Base-by-base conservation (phyloP, 306 rosid species). In the Astragalus glycyphyllos region DNA sequence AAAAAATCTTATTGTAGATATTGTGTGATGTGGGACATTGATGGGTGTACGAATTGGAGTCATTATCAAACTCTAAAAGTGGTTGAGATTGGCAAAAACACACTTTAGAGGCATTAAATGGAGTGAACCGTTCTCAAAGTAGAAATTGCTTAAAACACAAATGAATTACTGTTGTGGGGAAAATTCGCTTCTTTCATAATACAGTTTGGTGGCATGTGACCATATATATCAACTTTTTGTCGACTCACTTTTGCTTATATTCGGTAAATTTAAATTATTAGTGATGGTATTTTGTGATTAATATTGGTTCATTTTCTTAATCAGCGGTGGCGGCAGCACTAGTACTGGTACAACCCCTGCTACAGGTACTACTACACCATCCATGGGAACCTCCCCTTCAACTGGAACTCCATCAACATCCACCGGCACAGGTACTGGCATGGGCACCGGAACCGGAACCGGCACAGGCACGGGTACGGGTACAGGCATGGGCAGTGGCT, bases 261-360 rank as follows among this genome's bases (percentile, higher is more conserved):
- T n/a, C n/a, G n/a, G n/a, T n/a, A n/a, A n/a, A n/a, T n/a, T n/a
- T n/a, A n/a, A n/a, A n/a, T n/a, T n/a, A n/a, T n/a, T n/a, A n/a
- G n/a, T n/a, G n/a, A n/a, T n/a, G n/a, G n/a, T n/a, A n/a, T n/a
- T n/a, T n/a, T n/a, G 45, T 40, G 8, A 40, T 11, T 83, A 53
- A 72, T 45, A 8, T 7, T 75, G 68, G 45, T 68, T 35, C 1
- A 0, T 59, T 54, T 26, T 11, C 40, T 23, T 69, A 12, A 57
- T 34, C 88, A 86, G 97, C 49, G 8, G 77, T 13, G 45, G 85
- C 1, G 87, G 90, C 69, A 26, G 31, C 31, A 26, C 31, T 26
- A 26, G 31, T 26, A 86, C 86, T 69, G 40, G 76, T 14, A 68
- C 89, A 34, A 75, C 83, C 1, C 86, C 68, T 3, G 14, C 11